Evolutionary conservation across 2,329 filamentous ascomycete species (phyloP).

Genomic region (Aschersonia sp.): DNA sequence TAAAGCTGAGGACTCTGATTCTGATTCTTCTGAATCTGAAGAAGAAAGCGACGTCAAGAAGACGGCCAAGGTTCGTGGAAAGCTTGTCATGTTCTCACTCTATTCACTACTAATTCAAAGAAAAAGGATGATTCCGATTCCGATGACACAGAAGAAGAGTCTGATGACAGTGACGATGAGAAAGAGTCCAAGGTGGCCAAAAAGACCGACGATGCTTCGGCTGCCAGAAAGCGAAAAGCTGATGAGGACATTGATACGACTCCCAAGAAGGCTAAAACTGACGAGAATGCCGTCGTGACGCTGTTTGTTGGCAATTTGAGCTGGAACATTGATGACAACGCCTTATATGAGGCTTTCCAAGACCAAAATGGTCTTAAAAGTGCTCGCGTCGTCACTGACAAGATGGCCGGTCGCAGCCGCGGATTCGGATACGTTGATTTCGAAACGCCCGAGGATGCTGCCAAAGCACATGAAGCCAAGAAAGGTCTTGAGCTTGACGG

Average conservation of each 20-base stretch:
- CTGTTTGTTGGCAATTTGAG: conserved; percentile 84
- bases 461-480: conserved; percentile 61
- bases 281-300: conserved; percentile 35
- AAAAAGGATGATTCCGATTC: conserved; percentile 2
- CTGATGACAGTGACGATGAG: conserved; percentile 17
- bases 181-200: conserved; percentile 19
- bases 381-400: conserved; percentile 74
- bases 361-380: conserved; percentile 57
- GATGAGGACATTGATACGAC: conserved; percentile 34
- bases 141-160: conserved; percentile 18
- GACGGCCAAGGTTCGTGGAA: conserved; percentile 14
- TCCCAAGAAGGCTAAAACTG: conserved; percentile 56
- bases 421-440: conserved; percentile 94
- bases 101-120: neutral
- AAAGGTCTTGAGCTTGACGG: conserved; percentile 61
- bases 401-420: conserved; percentile 67
- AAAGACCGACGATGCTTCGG: conserved; percentile 19
- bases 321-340: conserved; percentile 80
- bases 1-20: conserved; percentile 17
- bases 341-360: conserved; percentile 70
- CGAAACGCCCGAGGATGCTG: conserved; percentile 48
- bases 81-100: neutral
- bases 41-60: conserved; percentile 10
- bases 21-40: conserved; percentile 10
- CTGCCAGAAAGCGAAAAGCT: conserved; percentile 33